phyloP scores from a whole-genome alignment of 2,329 filamentous ascomycete species.

The Claviceps humidiphila region DNA sequence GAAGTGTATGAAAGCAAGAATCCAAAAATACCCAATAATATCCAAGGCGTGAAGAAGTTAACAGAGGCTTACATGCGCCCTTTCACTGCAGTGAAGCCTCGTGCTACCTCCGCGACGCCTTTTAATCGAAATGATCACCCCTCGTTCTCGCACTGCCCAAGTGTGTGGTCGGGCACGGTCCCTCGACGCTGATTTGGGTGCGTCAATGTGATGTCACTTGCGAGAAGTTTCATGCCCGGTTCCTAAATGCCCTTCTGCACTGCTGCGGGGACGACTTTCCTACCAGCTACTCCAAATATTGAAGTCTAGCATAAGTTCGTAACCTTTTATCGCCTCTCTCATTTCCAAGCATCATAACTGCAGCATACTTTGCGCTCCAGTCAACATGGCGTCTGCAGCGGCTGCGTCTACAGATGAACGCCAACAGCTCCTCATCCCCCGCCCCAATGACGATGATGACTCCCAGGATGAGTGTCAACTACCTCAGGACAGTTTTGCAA shows the following conservation, averaged over 20 bases:
- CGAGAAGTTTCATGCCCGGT: no score
- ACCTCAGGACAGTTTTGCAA: slow-evolving; percentile 2
- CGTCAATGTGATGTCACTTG: neutral
- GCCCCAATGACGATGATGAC: neutral
- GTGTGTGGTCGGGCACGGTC: no score
- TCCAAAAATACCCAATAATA: no score
- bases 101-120: no score
- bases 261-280: neutral
- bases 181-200: neutral
- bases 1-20: no score
- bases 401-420: neutral
- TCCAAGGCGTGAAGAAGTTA: no score
- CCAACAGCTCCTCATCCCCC: slow-evolving; percentile 1
- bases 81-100: no score
- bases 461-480: neutral
- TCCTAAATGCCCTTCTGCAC: neutral
- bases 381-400: neutral
- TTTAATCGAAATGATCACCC: no score
- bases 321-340: no score
- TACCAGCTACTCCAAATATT: neutral
- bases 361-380: neutral
- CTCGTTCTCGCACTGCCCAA: no score
- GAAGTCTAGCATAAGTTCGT: neutral
- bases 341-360: neutral
- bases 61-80: no score